Evolutionary conservation across 352 stramenopile species (phyloP).

Genomic region (Phytophthora boehmeriae): DNA sequence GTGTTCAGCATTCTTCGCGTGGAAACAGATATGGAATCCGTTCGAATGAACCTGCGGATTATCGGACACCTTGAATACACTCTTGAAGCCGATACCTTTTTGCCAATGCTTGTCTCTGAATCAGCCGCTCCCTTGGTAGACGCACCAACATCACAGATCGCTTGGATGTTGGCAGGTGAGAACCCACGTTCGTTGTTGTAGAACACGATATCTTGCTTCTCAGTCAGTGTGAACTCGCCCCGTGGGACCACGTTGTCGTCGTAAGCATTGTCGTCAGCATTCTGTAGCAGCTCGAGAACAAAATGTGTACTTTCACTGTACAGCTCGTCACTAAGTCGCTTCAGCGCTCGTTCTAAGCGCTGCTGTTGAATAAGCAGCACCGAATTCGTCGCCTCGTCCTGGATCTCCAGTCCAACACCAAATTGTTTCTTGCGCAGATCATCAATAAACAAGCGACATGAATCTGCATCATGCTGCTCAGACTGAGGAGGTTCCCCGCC

Average conservation of each 20-base stretch:
- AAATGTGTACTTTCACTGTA: conserved; percentile 91
- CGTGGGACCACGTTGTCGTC: conserved; percentile 40
- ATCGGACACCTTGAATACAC: conserved; percentile 90
- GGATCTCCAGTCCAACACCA: conserved; percentile 72
- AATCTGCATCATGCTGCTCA: conserved; percentile 10
- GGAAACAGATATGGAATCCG: conserved; percentile 85
- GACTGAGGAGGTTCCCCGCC: conserved; percentile 3
- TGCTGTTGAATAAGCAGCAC: conserved; percentile 80
- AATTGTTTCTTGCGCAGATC: conserved; percentile 77
- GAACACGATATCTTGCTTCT: conserved; percentile 65
- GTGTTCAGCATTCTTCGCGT: conserved; percentile 53
- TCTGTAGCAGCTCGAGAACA: conserved; percentile 88
- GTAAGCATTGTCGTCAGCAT: conserved; percentile 88
- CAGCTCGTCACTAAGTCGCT: conserved; percentile 84
- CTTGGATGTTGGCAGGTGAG: conserved; percentile 70
- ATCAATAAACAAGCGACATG: conserved; percentile 63
- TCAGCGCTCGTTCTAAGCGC: conserved; percentile 82
- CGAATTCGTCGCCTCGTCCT: conserved; percentile 54
- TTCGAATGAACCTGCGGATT: conserved; percentile 88
- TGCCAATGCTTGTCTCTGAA: conserved; percentile 75
- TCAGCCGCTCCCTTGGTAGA: conserved; percentile 67
- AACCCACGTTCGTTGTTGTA: conserved; percentile 89
- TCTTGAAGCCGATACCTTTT: conserved; percentile 93
- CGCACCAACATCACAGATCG: conserved; percentile 87
- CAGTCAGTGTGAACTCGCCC: conserved; percentile 67